phyloP scores from a whole-genome alignment of 352 stramenopile species.

The Paralagenidium karlingii region DNA sequence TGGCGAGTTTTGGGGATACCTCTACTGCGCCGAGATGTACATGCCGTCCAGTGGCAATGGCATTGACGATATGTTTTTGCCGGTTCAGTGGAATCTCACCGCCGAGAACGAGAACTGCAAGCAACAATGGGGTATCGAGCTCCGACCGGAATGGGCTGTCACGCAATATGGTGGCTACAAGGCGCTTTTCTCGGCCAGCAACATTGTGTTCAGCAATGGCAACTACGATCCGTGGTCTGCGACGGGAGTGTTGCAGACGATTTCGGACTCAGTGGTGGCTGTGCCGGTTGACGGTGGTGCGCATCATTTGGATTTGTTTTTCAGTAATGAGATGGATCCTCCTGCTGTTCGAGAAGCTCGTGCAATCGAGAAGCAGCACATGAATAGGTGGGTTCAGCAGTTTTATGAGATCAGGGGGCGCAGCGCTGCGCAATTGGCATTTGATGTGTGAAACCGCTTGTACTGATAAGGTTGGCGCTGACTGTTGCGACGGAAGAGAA shows the following conservation, averaged over 20 bases:
- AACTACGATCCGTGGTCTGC: slow-evolving; percentile 89
- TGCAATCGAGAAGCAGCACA: slow-evolving; percentile 56
- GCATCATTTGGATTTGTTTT: slow-evolving; percentile 90
- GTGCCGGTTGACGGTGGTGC: slow-evolving; percentile 59
- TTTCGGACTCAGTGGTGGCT: slow-evolving; percentile 55
- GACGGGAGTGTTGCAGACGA: slow-evolving; percentile 66
- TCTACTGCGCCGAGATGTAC: slow-evolving; percentile 71
- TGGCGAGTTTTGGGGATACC: slow-evolving; percentile 67
- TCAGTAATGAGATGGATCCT: slow-evolving; percentile 76
- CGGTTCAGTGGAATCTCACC: slow-evolving; percentile 43
- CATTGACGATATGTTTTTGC: slow-evolving; percentile 82
- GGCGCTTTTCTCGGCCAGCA: slow-evolving; percentile 57
- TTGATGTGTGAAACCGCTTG: neutral
- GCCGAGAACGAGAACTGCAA: slow-evolving; percentile 49
- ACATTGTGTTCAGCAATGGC: slow-evolving; percentile 94
- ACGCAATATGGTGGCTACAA: slow-evolving; percentile 64
- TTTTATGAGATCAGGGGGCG: slow-evolving; percentile 22
- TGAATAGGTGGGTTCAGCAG: slow-evolving; percentile 69
- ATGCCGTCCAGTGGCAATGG: slow-evolving; percentile 49
- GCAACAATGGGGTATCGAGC: slow-evolving; percentile 39
- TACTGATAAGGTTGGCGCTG: slow-evolving; percentile 54
- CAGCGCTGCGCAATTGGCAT: slow-evolving; percentile 1
- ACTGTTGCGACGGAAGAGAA: too few species aligned
- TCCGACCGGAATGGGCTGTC: slow-evolving; percentile 48
- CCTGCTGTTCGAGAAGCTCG: slow-evolving; percentile 51